phyloP scores from a whole-genome alignment of 1,139 yeast species.

The Pichia sp. region DNA sequence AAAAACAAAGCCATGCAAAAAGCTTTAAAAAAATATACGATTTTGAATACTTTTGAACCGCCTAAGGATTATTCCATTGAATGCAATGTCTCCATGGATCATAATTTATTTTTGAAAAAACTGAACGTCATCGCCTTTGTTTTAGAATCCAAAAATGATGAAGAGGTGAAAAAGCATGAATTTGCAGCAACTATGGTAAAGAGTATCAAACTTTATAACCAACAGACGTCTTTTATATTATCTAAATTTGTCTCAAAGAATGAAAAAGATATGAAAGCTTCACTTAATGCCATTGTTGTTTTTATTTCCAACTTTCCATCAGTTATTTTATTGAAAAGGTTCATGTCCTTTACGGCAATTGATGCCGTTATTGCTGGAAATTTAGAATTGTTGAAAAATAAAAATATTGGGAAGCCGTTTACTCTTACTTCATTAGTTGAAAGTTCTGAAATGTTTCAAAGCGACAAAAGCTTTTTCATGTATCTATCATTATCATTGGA shows the following conservation, averaged over 20 bases:
- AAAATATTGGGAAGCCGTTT: not conserved
- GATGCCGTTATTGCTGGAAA: constrained; percentile 2
- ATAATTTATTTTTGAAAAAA: constrained; percentile 2
- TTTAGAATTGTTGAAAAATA: not conserved
- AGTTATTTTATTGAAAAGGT: not conserved
- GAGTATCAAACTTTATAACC: not conserved
- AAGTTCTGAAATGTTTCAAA: not conserved
- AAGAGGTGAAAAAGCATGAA: not conserved
- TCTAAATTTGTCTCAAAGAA: constrained; percentile 10
- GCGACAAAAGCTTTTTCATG: constrained; percentile 2
- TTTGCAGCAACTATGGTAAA: not conserved
- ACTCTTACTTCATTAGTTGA: not conserved
- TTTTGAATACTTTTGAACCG: no score
- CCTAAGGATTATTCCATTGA: no score
- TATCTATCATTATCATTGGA: not conserved
- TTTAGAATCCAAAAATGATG: not conserved
- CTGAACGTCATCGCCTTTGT: not conserved
- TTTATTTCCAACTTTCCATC: constrained; percentile 5
- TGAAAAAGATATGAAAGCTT: not conserved
- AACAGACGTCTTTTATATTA: not conserved
- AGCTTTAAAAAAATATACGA: not conserved
- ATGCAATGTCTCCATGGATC: not conserved
- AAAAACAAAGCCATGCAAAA: not conserved
- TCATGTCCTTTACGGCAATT: constrained; percentile 4
- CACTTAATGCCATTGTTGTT: constrained; percentile 1